Evolutionary conservation across 2,329 filamentous ascomycete genomes (phyloP), one percentile per base, ranked within the genome.

Genomic region (Nannizziopsis barbatae): DNA sequence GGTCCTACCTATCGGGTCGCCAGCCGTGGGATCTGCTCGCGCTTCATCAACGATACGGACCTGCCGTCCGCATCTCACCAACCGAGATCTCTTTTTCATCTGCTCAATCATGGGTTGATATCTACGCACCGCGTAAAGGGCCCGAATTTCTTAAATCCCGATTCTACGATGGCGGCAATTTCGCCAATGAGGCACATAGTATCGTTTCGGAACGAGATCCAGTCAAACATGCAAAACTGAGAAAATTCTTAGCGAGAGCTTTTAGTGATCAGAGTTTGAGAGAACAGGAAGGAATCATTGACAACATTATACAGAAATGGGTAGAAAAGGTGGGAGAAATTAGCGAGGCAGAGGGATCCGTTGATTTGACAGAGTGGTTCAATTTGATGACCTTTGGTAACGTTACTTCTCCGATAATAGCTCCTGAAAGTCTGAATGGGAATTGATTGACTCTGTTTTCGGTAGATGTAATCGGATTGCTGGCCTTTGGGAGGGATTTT

Each of bases 241-340:
- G 66, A 17, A 52, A 56, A 0, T 45, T 59, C 2, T 49, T 72
- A 7, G 47, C 58, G 3, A 62, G 64, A 47, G 67, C 64, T 0
- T 71, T 72, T 49, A 68, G 65, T 0, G 65, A 68, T 36, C 62
- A 62, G 41, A 64, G 65, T 1, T 49, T 72, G 9, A 54, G 56
- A 10, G 60, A 62, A 10, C 69, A 68, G 48, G 67, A 65, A 46
- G 53, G 55, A 0, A 41, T 66, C 2, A 53, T 71, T 5, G 55
- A 56, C 14, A 15, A 31, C 5, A 65, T 66, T 50, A 47, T 66
- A 11, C 57, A 66, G 37, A 50, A 60, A 1, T 47, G 68, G 2
- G 59, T 67, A 9, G 36, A 56, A 30, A 53, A 57, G 10, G 33
- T 66, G 10, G 27, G 44, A n/a, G 27, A 18, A 2, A 35, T 52